Evolutionary conservation across 108 stramenopile species (phyloP), one percentile per base, ranked within the genome.

Genomic region (Fragilariopsis cylindrus): DNA sequence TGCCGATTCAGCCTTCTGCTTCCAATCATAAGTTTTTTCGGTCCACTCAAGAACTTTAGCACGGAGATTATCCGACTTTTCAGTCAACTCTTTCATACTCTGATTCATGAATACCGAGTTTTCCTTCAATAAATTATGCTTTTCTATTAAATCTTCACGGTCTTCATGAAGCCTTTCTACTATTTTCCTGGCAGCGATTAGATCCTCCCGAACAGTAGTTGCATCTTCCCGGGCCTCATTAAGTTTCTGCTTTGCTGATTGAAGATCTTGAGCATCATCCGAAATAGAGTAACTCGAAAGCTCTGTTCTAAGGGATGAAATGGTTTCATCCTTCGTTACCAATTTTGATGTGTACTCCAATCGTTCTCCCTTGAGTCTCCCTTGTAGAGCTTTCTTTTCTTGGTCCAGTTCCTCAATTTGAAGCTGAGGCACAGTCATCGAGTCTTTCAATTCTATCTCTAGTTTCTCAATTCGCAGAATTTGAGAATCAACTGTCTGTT

Each of bases 11-110:
- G 82, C 82, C 42, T 41, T 70, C 7, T n/a, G n/a, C 48, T 78
- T 82, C 82, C 82, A 82, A 5, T 70, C 73, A 48, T 77, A 80
- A 1, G 79, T 75, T 52, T 75, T 67, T 45, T 80, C 79, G 19
- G 74, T 75, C 74, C 79, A 75, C 48, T 66, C 65, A 30, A 48
- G 49, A 4, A 75, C 70, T 62, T 75, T 67, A 18, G 69, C 54
- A 19, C n/a, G 42, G 16, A 70, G 57, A 54, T 60, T 15, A 4
- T 65, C 52, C 57, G 65, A 44, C 62, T 82, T 78, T 46, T 40
- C 70, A 18, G 39, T 57, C 73, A 73, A 49, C 16, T 74, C 77
- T 21, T 78, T 52, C 8, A 60, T 52, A 18, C 58, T 58, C 39
- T 73, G 60, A 48, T 65, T 48, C 58, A 73, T 45, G 4, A 62